Base-by-base conservation (phyloP, 2,329 filamentous ascomycete genomes). In the Monilinia fructigena region DNA sequence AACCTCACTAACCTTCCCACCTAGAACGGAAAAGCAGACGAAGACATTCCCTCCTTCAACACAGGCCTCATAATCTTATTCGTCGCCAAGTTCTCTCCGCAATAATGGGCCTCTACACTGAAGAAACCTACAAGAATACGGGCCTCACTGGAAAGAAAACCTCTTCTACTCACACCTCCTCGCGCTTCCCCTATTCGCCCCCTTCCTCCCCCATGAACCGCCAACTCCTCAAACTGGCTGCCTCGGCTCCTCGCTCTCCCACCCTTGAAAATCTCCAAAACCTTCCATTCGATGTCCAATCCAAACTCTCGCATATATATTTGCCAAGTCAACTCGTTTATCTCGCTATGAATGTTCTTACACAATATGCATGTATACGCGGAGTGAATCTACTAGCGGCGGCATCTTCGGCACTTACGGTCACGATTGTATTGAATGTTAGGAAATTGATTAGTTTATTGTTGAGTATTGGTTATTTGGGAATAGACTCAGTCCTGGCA, bases 381-480 rank as follows among this genome's bases (percentile, higher is more conserved):
- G 95, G 95, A 1, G 95, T 99, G 66, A 98, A 98, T 72, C 84
- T 97, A n/a, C 83, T 99, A 5, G 93, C 92, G 1, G 91, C 94
- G 0, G 89, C 89, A 65, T 92, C 92, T 4, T 94, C 93, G 4
- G 96, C 95, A 0, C 83, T 99, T 65, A 98, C 95, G 0, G 95
- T 99, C 31, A 97, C 94, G 1, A 96, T 99, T 73, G 93, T 98
- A 58, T 82, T 99, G 68, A 99, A 98, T 76, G 91, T 99, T 68
- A 86, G 95, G 72, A 99, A 99, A 79, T 82, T 99, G 26, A 89
- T 97, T 65, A 97, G 93, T 74, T 84, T 98, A 68, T 80, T 98
- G 69, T 78, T 98, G 67, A 97, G 93, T 73, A 96, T 98, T 94
- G 93, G 85, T 78, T 99, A 1, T 99, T 99, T 79, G 95, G 94